Base-by-base conservation (phyloP, 768 basidiomycete genomes). In the Auriscalpium orientale region DNA sequence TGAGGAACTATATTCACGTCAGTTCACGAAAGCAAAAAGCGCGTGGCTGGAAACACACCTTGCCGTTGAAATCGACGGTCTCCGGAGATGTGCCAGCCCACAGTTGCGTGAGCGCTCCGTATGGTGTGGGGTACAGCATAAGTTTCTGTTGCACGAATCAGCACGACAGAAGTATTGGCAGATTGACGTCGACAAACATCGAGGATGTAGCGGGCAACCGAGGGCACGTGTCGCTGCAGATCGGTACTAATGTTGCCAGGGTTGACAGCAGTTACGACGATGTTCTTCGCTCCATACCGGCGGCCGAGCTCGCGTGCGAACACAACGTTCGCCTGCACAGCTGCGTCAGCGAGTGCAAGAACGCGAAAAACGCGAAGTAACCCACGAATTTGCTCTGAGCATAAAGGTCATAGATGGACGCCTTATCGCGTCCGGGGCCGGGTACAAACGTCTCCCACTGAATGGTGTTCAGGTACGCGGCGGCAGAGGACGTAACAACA, bases 371-470 rank as follows among this genome's bases (percentile, higher is more conserved):
- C 10, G 15, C 18, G 3, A 38, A 37, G n/a, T 5, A 51, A 28
- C 50, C 16, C 5, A 55, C 49, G 16, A 54, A 45, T 55, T 59
- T 62, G 48, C 58, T 62, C 40, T 62, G 56, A 11, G 36, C 36
- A 15, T 59, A 62, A 18, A 59, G 37, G 18, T 36, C 20, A 3
- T 22, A 12, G 5, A 58, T 38, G 0, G 46, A 15, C 7, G 54
- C 15, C 28, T 66, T 68, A 43, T 60, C 63, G 10, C 77, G 64
- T 10, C 59, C 60, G 15, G 72, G 62, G 12, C 71, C 62, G 47
- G 76, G 77, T 58, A 70, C 74, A 57, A 81, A 67, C 1, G 76
- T 69, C 21, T 68, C 65, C 54, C 72, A 79, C 51, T 74, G 56
- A 15, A 48, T 51, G 18, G 37, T 56, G 15, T 54, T 45, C 21